phyloP scores from a whole-genome alignment of 2,329 filamentous ascomycete species.

The Ascochyta clinopodiicola region DNA sequence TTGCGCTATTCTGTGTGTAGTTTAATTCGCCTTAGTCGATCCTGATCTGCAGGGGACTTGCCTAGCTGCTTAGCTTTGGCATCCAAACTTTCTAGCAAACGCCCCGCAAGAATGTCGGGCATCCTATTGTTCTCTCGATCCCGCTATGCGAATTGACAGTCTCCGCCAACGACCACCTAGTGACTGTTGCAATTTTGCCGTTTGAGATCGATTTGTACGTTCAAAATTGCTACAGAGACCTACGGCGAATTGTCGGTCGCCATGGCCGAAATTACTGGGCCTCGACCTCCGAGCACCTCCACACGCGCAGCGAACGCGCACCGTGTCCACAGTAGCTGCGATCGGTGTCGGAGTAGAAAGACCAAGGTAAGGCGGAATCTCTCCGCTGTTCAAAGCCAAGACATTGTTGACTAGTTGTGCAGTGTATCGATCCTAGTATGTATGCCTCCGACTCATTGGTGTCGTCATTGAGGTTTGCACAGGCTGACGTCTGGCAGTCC shows the following conservation, averaged over 20 bases:
- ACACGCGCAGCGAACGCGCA: slow-evolving; percentile 38
- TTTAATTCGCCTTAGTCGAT: slow-evolving; percentile 10
- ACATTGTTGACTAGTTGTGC: slow-evolving; percentile 25
- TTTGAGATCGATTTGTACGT: slow-evolving; percentile 9
- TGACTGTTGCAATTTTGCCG: slow-evolving; percentile 2
- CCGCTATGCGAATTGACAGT: slow-evolving; percentile 7
- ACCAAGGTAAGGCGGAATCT: slow-evolving; percentile 40
- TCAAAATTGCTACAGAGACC: not conserved
- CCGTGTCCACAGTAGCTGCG: slow-evolving; percentile 47
- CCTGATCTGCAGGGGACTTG: slow-evolving; percentile 11
- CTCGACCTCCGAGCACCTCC: slow-evolving; percentile 22
- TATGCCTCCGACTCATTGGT: slow-evolving; percentile 10
- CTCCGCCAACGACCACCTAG: slow-evolving; percentile 7
- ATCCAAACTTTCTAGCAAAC: slow-evolving; percentile 4
- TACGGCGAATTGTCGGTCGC: slow-evolving; percentile 13
- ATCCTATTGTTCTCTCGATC: slow-evolving; percentile 11
- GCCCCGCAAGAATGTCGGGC: slow-evolving; percentile 12
- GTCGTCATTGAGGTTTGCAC: slow-evolving; percentile 11
- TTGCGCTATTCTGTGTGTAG: slow-evolving; percentile 2
- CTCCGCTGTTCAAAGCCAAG: slow-evolving; percentile 27
- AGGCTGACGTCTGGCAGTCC: slow-evolving; percentile 40
- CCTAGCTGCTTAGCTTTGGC: slow-evolving; percentile 5
- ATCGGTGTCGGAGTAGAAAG: slow-evolving; percentile 47
- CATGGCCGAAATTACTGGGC: slow-evolving; percentile 37
- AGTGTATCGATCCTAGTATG: slow-evolving; percentile 50